phyloP scores from a whole-genome alignment of 306 rosid genomes.

The Argentina anserina region DNA sequence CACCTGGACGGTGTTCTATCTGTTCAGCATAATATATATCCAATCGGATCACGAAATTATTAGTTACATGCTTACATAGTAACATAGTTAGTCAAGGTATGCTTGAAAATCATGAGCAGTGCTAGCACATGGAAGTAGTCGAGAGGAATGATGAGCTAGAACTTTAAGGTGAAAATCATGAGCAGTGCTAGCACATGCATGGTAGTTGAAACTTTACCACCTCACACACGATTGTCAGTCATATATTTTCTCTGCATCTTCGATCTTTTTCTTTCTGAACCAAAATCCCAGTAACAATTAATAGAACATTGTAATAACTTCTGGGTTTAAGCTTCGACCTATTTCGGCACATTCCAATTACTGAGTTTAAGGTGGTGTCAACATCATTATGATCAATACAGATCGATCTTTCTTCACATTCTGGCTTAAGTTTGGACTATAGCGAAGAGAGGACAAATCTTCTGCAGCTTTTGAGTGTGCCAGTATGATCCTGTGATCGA shows the following conservation, averaged over 20 bases:
- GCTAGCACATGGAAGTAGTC: too few relatives aligned
- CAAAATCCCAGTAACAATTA: not conserved
- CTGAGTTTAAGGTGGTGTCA: not conserved
- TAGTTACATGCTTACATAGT: not conserved
- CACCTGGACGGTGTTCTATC: not conserved
- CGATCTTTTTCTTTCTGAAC: not conserved
- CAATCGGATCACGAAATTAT: not conserved
- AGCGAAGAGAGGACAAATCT: not conserved
- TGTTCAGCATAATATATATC: not conserved
- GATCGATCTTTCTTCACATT: too few relatives aligned
- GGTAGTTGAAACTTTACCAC: not conserved
- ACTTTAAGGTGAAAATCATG: not conserved
- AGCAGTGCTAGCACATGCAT: too few relatives aligned
- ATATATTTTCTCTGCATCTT: not conserved
- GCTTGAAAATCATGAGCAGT: too few relatives aligned
- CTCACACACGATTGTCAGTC: not conserved
- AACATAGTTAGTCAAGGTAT: not conserved
- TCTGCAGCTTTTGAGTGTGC: not conserved
- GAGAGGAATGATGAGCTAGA: not conserved
- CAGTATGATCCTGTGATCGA: not conserved
- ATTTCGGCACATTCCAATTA: not conserved
- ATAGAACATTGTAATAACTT: not conserved
- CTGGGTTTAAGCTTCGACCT: not conserved
- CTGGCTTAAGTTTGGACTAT: not conserved
- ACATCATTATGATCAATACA: not conserved